phyloP scores from a whole-genome alignment of 192 early-diverging fungal genomes.

The Entomortierella lignicola region DNA sequence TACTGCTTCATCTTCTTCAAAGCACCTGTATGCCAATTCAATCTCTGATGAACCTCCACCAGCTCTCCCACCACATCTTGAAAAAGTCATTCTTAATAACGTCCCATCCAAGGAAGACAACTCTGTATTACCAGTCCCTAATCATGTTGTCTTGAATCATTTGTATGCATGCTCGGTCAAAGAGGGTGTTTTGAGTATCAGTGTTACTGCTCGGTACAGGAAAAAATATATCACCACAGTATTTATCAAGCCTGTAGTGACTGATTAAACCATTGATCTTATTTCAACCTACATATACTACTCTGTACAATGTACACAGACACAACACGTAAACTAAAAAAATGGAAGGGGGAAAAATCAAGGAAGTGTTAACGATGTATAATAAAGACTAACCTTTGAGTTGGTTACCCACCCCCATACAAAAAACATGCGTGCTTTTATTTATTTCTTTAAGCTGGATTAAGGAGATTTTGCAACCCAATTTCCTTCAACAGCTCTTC shows the following conservation, averaged over 20 bases:
- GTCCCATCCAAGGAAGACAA: constrained; percentile 82
- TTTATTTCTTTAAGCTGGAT: not conserved
- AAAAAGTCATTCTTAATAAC: constrained; percentile 91
- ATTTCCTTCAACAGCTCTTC: constrained; percentile 22
- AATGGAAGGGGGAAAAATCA: not conserved
- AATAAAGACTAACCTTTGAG: too few relatives aligned
- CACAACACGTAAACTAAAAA: not conserved
- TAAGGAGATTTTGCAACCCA: constrained; percentile 15
- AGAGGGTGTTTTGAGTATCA: constrained; percentile 96
- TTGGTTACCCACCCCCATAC: too few relatives aligned
- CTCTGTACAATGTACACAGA: too few relatives aligned
- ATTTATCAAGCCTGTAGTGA: constrained; percentile 51
- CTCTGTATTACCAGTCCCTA: constrained; percentile 84
- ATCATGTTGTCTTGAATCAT: constrained; percentile 95
- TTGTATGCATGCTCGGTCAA: constrained; percentile 96
- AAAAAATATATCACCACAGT: constrained; percentile 76
- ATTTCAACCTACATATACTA: too few relatives aligned
- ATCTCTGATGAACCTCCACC: constrained; percentile 74
- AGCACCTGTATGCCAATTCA: constrained; percentile 14
- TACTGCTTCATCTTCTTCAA: constrained; percentile 20
- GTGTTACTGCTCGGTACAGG: constrained; percentile 89
- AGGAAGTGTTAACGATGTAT: not conserved
- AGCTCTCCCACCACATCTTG: constrained; percentile 90
- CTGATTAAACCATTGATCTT: not conserved
- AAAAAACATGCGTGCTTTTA: not conserved